Evolutionary conservation across 345 rosid species (phyloP).

Genomic region (Ricinus communis): DNA sequence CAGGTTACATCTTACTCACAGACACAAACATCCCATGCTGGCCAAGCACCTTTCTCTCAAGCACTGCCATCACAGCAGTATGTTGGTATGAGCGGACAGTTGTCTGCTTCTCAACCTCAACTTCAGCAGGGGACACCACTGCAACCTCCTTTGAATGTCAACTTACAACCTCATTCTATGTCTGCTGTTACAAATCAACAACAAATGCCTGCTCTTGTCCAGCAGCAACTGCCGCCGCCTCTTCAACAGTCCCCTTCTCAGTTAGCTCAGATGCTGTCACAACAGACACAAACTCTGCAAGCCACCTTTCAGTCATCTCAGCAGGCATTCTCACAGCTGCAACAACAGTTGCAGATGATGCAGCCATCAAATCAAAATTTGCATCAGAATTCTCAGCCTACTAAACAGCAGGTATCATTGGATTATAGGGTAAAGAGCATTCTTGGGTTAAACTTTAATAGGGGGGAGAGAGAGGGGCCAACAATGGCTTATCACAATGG

Average conservation of each 20-base stretch:
- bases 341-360: conserved; percentile 86
- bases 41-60: conserved; percentile 49
- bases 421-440: conserved; percentile 8
- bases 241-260: conserved; percentile 88
- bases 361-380: conserved; percentile 70
- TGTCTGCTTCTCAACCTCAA: conserved; percentile 54
- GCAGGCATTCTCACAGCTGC: conserved; percentile 92
- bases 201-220: conserved; percentile 46
- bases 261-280: conserved; percentile 87
- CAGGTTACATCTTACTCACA: conserved; percentile 40
- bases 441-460: background rate
- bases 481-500: background rate
- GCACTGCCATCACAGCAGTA: conserved; percentile 47
- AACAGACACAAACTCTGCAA: conserved; percentile 83
- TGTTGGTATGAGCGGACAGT: conserved; percentile 47
- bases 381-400: conserved; percentile 56
- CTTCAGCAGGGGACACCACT: conserved; percentile 44
- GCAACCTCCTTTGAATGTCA: conserved; percentile 54
- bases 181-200: conserved; percentile 58
- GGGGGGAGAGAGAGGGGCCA: background rate
- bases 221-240: conserved; percentile 61
- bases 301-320: conserved; percentile 93
- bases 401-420: conserved; percentile 66
- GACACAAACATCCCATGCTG: conserved; percentile 28
- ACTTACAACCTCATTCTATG: conserved; percentile 40